Evolutionary conservation across 1,284 basidiomycete genomes (phyloP).

Genomic region (Ustilago nuda): DNA sequence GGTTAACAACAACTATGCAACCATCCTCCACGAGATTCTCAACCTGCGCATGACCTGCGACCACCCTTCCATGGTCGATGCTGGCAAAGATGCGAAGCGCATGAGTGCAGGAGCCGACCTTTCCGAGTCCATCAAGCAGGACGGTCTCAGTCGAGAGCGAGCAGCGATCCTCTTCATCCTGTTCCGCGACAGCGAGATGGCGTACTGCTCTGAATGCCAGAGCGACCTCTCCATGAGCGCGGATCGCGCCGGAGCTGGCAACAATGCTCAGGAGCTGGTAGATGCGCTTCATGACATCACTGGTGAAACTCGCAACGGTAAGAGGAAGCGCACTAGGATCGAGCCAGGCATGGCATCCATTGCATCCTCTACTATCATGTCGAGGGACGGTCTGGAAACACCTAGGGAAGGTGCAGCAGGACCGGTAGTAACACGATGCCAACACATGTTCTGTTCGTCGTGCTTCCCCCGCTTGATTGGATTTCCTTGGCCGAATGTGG

Average conservation of each 20-base stretch:
- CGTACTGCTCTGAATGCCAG: slow-evolving; percentile 87
- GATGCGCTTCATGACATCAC: slow-evolving; percentile 73
- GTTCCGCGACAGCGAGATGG: slow-evolving; percentile 84
- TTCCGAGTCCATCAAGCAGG: slow-evolving; percentile 75
- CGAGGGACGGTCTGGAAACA: slow-evolving; percentile 32
- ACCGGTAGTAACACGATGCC: slow-evolving; percentile 82
- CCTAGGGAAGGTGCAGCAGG: slow-evolving; percentile 27
- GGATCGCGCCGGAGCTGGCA: slow-evolving; percentile 35
- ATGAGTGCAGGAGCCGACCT: slow-evolving; percentile 75
- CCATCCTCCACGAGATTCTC: slow-evolving; percentile 85
- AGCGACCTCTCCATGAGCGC: slow-evolving; percentile 74
- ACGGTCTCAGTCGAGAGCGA: slow-evolving; percentile 82
- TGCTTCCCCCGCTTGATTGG: slow-evolving; percentile 68
- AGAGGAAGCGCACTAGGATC: slow-evolving; percentile 22
- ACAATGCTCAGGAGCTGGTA: slow-evolving; percentile 71
- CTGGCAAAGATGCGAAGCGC: slow-evolving; percentile 70
- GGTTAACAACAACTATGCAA: slow-evolving; percentile 93
- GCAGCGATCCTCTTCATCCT: slow-evolving; percentile 84
- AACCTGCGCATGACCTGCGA: slow-evolving; percentile 93
- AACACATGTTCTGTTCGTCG: slow-evolving; percentile 80
- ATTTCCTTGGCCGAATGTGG: slow-evolving; percentile 41
- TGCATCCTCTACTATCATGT: slow-evolving; percentile 11
- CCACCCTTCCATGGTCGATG: slow-evolving; percentile 88
- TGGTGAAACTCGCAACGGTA: slow-evolving; percentile 23
- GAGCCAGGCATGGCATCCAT: slow-evolving; percentile 18